Evolutionary conservation across 1,284 basidiomycete species (phyloP).

Genomic region (Fomitopsis schrenkii): DNA sequence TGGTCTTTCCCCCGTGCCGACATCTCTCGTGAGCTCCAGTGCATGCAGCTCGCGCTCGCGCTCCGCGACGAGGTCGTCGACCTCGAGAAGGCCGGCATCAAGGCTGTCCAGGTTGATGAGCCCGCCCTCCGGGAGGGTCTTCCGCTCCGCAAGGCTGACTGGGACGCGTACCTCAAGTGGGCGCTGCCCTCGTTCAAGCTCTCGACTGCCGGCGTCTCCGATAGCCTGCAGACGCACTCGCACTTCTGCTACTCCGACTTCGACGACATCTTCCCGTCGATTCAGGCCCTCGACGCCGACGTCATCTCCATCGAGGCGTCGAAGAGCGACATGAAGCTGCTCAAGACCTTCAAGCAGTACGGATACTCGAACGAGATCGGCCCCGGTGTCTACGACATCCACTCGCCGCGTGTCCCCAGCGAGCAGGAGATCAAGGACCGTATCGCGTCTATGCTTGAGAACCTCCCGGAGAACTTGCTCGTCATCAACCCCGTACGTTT

Average conservation of each 20-base stretch:
- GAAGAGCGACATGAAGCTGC: slow-evolving; percentile 96
- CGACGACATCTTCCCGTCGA: slow-evolving; percentile 97
- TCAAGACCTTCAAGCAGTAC: slow-evolving; percentile 93
- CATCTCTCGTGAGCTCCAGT: slow-evolving; percentile 94
- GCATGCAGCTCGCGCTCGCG: slow-evolving; percentile 96
- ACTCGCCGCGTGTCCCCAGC: slow-evolving; percentile 96
- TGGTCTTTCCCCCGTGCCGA: slow-evolving; percentile 99
- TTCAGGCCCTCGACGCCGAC: slow-evolving; percentile 97
- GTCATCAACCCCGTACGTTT: slow-evolving; percentile 91
- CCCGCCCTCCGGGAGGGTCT: slow-evolving; percentile 99
- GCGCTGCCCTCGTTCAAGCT: slow-evolving; percentile 98
- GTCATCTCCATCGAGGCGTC: slow-evolving; percentile 99
- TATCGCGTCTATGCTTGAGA: slow-evolving; percentile 79
- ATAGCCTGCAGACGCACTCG: slow-evolving; percentile 93
- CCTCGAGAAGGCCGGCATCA: slow-evolving; percentile 96
- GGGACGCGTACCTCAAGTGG: slow-evolving; percentile 94
- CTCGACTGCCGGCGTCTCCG: slow-evolving; percentile 88
- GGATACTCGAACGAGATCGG: slow-evolving; percentile 99
- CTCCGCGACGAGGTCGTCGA: slow-evolving; percentile 98
- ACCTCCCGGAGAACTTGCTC: slow-evolving; percentile 77
- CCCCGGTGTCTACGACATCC: slow-evolving; percentile 98
- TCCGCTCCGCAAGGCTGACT: slow-evolving; percentile 91
- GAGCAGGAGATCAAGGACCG: slow-evolving; percentile 95
- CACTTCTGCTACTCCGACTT: slow-evolving; percentile 99
- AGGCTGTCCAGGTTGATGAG: slow-evolving; percentile 99